Conservation (phyloP, 176 grass and related monocot genomes). For the Aegilops speltoides region DNA sequence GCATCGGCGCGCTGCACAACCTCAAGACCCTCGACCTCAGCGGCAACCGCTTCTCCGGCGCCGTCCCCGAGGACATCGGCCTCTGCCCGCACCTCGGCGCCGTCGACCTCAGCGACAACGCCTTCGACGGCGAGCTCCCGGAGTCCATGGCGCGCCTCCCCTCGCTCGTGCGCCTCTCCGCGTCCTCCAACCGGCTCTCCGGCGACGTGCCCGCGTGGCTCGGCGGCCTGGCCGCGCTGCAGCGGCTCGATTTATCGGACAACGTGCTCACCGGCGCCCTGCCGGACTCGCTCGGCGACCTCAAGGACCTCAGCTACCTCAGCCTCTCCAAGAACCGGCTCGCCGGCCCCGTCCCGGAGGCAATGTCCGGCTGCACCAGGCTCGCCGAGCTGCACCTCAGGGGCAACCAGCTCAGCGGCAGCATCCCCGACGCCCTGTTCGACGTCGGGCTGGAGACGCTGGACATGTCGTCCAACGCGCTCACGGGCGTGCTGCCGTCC, state of each 20-base stretch:
- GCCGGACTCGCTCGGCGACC: conserved; percentile 58
- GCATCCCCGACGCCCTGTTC: conserved; percentile 71
- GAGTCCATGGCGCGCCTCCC: conserved; percentile 49
- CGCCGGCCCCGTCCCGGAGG: conserved; percentile 47
- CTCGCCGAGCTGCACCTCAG: conserved; percentile 66
- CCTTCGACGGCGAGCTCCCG: conserved; percentile 62
- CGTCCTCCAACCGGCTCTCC: conserved; percentile 56
- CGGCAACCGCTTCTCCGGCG: conserved; percentile 65
- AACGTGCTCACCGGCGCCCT: conserved; percentile 63
- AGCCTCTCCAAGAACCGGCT: conserved; percentile 67
- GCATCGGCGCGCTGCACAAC: conserved; percentile 59
- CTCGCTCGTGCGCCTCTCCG: conserved; percentile 58
- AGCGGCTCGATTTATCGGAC: conserved; percentile 66
- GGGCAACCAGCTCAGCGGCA: conserved; percentile 55
- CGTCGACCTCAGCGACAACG: conserved; percentile 71
- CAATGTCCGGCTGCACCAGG: conserved; percentile 54
- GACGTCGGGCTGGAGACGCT: conserved; percentile 70
- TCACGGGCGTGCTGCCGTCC: conserved; percentile 54
- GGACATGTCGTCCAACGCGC: conserved; percentile 80
- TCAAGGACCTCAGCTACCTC: conserved; percentile 85
- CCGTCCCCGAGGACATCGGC: conserved; percentile 53
- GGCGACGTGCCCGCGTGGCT: conserved; percentile 66
- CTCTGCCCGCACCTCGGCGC: conserved; percentile 59
- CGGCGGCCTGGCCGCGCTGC: conserved; percentile 50
- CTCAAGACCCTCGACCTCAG: conserved; percentile 64